phyloP scores from a whole-genome alignment of 2,329 filamentous ascomycete species.

The Trichophyton simii region DNA sequence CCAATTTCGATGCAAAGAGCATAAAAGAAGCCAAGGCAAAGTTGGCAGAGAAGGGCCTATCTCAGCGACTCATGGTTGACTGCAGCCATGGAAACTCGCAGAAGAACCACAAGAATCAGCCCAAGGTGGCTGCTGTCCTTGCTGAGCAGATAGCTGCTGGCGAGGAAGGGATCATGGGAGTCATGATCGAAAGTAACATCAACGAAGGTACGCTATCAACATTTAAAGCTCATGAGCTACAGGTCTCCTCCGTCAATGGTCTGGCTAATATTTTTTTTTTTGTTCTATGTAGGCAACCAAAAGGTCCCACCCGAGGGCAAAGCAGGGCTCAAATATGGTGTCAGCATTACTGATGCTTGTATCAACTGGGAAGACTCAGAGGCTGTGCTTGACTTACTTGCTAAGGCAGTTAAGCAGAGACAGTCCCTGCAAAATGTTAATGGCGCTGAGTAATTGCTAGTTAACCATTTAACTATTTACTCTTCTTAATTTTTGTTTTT shows the following conservation, averaged over 20 bases:
- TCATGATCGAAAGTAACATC: conserved; percentile 99
- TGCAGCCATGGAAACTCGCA: conserved; percentile 97
- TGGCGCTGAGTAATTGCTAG: not conserved
- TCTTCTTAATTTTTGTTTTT: not conserved
- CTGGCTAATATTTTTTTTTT: not conserved
- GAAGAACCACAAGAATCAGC: conserved; percentile 96
- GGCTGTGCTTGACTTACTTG: conserved; percentile 61
- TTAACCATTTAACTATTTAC: no score
- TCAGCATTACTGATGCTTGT: conserved; percentile 93
- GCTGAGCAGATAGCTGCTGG: conserved; percentile 77
- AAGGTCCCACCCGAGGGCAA: conserved; percentile 80
- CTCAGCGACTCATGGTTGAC: conserved; percentile 90
- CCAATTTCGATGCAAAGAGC: conserved; percentile 82
- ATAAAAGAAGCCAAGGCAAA: conserved; percentile 68
- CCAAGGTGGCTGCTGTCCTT: conserved; percentile 71
- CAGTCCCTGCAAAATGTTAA: conserved; percentile 32
- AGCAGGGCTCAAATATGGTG: conserved; percentile 65
- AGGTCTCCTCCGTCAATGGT: not conserved
- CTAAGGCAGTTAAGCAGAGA: conserved; percentile 64
- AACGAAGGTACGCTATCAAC: conserved; percentile 49
- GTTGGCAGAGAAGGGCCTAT: conserved; percentile 68
- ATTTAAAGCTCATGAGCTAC: no score
- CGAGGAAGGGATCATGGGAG: conserved; percentile 78
- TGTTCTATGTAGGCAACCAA: conserved; percentile 41
- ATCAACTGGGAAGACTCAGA: conserved; percentile 90